phyloP scores from a whole-genome alignment of 2,329 filamentous ascomycete species.

The Cercospora sp. region DNA sequence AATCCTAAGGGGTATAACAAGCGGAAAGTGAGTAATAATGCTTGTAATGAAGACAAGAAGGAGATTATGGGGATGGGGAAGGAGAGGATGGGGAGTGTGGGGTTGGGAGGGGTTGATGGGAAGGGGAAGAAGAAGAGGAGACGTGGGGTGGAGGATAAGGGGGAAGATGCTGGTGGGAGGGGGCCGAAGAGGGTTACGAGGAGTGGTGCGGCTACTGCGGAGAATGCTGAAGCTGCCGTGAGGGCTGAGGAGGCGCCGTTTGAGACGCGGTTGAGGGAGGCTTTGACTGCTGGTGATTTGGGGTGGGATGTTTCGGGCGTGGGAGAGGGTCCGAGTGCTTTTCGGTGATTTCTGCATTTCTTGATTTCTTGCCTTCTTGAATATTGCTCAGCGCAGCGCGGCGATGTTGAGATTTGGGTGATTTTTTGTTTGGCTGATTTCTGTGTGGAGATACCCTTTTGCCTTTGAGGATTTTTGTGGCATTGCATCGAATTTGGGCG shows the following conservation, averaged over 20 bases:
- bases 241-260: not conserved
- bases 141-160: not conserved
- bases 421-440: not conserved
- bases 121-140: constrained; percentile 6
- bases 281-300: not conserved
- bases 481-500: not conserved
- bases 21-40: constrained; percentile 25
- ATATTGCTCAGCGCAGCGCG: not conserved
- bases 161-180: not conserved
- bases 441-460: not conserved
- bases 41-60: constrained; percentile 29
- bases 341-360: not conserved
- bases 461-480: not conserved
- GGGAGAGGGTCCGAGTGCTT: not conserved
- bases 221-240: not conserved
- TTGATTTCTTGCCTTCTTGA: not conserved
- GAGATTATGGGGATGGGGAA: constrained; percentile 26
- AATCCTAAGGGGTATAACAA: constrained; percentile 24
- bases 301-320: not conserved
- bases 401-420: not conserved
- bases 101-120: constrained; percentile 3
- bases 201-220: not conserved
- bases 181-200: not conserved
- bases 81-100: constrained; percentile 5
- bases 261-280: constrained; percentile 3